Conservation (phyloP, 2,329 filamentous ascomycete species). For the Neonectria neomacrospora region DNA sequence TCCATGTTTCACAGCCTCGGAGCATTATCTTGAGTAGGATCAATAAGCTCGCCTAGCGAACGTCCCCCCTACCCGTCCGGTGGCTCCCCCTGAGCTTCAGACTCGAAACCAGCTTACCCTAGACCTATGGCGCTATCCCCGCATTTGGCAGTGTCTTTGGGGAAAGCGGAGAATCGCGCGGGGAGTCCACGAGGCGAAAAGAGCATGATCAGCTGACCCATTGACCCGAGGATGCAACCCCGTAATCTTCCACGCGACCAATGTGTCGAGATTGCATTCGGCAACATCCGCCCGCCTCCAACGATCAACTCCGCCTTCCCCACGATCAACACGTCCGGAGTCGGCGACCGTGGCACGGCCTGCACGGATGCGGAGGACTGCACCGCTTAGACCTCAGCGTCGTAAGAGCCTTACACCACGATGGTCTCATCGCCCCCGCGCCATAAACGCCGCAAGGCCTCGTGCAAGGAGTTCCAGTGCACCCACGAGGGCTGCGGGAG, state of each 20-base stretch:
- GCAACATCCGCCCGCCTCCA: constrained; percentile 14
- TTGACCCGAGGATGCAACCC: constrained; percentile 21
- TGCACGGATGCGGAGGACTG: constrained; percentile 2
- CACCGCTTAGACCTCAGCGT: neutral
- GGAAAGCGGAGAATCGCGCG: constrained; percentile 23
- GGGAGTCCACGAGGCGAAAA: constrained; percentile 14
- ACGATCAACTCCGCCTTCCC: constrained; percentile 5
- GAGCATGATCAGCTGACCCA: constrained; percentile 23
- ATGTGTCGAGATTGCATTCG: constrained; percentile 16
- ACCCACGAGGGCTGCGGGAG: constrained; percentile 45
- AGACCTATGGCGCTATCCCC: constrained; percentile 5
- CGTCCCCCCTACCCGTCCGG: neutral
- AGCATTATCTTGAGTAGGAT: neutral
- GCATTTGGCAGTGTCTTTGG: constrained; percentile 17
- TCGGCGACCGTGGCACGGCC: constrained; percentile 5
- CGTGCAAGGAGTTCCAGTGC: constrained; percentile 47
- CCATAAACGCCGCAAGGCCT: constrained; percentile 47
- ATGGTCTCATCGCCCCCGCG: constrained; percentile 45
- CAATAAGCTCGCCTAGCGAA: neutral
- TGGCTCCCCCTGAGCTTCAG: neutral
- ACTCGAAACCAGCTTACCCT: constrained; percentile 7
- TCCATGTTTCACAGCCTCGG: neutral
- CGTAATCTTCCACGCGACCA: constrained; percentile 12
- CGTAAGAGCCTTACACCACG: constrained; percentile 18
- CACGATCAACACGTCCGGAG: constrained; percentile 1